Base-by-base conservation (phyloP, 2,329 filamentous ascomycete species). In the Coniochaeta sp. region DNA sequence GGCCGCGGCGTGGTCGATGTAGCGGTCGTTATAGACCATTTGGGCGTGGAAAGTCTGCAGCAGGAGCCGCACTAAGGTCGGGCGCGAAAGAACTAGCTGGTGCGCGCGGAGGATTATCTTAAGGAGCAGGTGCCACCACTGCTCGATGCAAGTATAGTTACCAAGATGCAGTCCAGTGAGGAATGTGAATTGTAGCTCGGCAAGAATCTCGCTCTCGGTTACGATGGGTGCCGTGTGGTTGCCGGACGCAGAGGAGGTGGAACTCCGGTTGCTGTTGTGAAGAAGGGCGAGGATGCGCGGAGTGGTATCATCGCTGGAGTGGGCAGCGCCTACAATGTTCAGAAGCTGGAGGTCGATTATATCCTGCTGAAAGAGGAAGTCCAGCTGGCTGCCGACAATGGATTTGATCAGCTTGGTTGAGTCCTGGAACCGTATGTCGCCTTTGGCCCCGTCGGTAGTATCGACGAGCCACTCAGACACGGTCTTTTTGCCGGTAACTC, bases 121-220 rank as follows among this genome's bases (percentile, higher is more conserved):
- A 43, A 81, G 75, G 3, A 80, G 69, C 62, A 85, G 76, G 65
- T 84, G 77, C 75, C 79, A 83, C 85, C 84, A 88, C 63, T 88
- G 84, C 62, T 85, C 82, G 50, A 86, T 73, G 64, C 84, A 87
- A 9, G 81, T 76, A 47, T 81, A 72, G 67, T 86, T 88, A 44
- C 81, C 79, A 1, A 87, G 77, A 59, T 83, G 77, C 68, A 81
- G 78, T 40, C 84, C 84, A 0, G 79, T 80, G 5, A 87, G 66
- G 65, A 81, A 88, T 47, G 79, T 78, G 67, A 87, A 81, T 64
- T 88, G 85, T 1, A 87, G 69, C 67, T 88, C 85, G 55, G 83
- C 85, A 6, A 84, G 69, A 28, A 87, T 70, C 59, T 83, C 79
- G 1, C 73, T 71, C 34, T 75, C 74, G 0, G 60, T 62, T 11